Evolutionary conservation across 441 rosid genomes (phyloP).

Genomic region (Sinapis alba): DNA sequence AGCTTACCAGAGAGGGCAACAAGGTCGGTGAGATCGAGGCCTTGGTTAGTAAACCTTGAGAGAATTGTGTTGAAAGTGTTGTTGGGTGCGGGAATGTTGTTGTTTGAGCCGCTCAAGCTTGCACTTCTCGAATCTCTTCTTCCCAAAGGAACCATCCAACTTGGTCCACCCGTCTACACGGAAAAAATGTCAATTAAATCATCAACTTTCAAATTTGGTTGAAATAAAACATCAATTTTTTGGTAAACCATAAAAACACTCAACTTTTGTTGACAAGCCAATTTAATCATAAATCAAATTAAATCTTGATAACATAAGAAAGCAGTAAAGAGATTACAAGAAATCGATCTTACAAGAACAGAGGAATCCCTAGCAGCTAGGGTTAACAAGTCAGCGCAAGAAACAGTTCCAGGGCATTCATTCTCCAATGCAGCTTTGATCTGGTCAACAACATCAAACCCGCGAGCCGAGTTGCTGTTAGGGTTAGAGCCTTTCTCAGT

Average conservation of each 20-base stretch:
- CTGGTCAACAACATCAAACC: conserved; percentile 79
- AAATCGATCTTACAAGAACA: conserved; percentile 62
- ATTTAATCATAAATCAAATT: not conserved
- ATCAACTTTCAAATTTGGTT: too few relatives aligned
- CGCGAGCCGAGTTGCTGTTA: conserved; percentile 72
- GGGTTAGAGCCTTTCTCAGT: conserved; percentile 82
- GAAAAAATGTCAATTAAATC: too few relatives aligned
- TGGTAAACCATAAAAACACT: too few relatives aligned
- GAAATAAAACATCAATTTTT: too few relatives aligned
- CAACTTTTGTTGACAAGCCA: too few relatives aligned
- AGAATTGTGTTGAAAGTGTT: conserved; percentile 78
- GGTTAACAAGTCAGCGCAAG: conserved; percentile 84
- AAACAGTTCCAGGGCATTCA: conserved; percentile 75
- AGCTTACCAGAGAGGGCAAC: conserved; percentile 85
- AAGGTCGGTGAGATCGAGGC: conserved; percentile 71
- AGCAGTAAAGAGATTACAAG: not conserved
- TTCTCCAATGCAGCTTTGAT: conserved; percentile 78
- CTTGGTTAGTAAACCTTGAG: conserved; percentile 63
- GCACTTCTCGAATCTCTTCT: conserved; percentile 81
- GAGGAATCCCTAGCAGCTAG: conserved; percentile 93
- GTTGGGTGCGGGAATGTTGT: conserved; percentile 89
- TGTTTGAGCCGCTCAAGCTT: conserved; percentile 90
- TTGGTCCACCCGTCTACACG: conserved; percentile 82
- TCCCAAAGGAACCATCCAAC: conserved; percentile 89
- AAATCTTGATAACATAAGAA: not conserved